Evolutionary conservation across 2,329 filamentous ascomycete genomes (phyloP), one percentile per base, ranked within the genome.

Genomic region (Elsinoe necatrix): DNA sequence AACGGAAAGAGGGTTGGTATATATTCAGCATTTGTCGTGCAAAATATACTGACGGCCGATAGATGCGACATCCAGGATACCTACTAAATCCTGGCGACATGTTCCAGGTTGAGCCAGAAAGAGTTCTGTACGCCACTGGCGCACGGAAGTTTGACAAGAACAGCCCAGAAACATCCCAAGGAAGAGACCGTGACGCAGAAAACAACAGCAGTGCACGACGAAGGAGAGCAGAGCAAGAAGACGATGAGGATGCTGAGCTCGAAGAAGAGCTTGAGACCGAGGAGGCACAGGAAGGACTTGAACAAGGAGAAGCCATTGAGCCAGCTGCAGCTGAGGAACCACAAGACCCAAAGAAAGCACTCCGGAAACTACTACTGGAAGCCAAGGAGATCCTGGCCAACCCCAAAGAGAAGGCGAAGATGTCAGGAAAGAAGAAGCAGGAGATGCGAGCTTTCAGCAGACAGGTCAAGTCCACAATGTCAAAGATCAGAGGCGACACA

Each of bases 11-110:
- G 90, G 83, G 91, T 95, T 72, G 41, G 73, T 59, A n/a, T 21
- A 27, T 41, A 12, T 1, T 9, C 16, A 42, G 34, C 1, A 18
- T 9, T 29, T 29, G 27, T 20, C 4, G 14, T 11, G 8, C 39
- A 9, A 31, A 6, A 2, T 12, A 37, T 37, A 42, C 58, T 54
- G 16, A 60, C 56, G 48, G 12, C 48, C 2, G 56, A n/a, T 63
- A 95, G 92, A 95, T 97, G 87, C 79, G 81, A 61, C 88, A 93
- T 68, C 91, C 93, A 7, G 87, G 89, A 56, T 98, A 98, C 71
- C 84, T 90, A 62, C 81, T 98, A 37, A 98, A 98, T 71, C 95
- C 93, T 2, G 93, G 93, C 63, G 93, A 98, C 70, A 89, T 98
- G 83, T 98, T 98, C 78, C 89, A 95, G 70, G 92, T 98, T 65